Evolutionary conservation across 208 protist species (phyloP).

Genomic region (Herpetomonas samuelpessoai): DNA sequence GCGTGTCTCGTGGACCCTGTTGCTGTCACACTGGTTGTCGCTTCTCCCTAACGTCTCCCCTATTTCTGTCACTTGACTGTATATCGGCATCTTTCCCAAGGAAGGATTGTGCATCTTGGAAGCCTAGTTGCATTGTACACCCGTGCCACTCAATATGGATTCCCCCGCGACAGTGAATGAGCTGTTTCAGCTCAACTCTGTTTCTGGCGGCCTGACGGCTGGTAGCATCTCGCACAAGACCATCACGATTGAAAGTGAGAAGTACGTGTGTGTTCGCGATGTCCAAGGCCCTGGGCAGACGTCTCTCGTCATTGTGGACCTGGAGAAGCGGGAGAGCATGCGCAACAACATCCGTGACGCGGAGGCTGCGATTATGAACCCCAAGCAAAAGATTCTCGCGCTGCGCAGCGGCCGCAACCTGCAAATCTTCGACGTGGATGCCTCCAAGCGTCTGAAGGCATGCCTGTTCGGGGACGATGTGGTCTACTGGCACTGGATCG

Average conservation of each 20-base stretch:
- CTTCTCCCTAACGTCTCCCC: not conserved
- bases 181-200: conserved; percentile 87
- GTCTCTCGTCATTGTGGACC: conserved; percentile 93
- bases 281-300: conserved; percentile 76
- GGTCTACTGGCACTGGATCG: conserved; percentile 98
- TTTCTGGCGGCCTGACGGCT: conserved; percentile 90
- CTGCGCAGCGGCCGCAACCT: conserved; percentile 95
- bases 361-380: conserved; percentile 99
- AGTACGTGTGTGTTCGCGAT: conserved; percentile 98
- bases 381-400: conserved; percentile 95
- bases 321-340: conserved; percentile 95
- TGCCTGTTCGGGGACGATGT: conserved; percentile 93
- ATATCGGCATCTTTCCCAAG: not conserved
- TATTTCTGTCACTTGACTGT: conserved; percentile 5
- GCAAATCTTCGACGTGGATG: conserved; percentile 99
- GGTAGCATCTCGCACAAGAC: conserved; percentile 95
- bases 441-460: conserved; percentile 96
- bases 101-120: not conserved
- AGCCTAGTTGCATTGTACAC: not conserved
- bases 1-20: no score
- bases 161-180: conserved; percentile 43
- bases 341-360: conserved; percentile 97
- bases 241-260: conserved; percentile 97
- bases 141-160: conserved; percentile 31
- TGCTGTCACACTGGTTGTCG: no score